Evolutionary conservation across 108 stramenopile species (phyloP), one percentile per base, ranked within the genome.

Genomic region (Cyclostephanos invisitatus): DNA sequence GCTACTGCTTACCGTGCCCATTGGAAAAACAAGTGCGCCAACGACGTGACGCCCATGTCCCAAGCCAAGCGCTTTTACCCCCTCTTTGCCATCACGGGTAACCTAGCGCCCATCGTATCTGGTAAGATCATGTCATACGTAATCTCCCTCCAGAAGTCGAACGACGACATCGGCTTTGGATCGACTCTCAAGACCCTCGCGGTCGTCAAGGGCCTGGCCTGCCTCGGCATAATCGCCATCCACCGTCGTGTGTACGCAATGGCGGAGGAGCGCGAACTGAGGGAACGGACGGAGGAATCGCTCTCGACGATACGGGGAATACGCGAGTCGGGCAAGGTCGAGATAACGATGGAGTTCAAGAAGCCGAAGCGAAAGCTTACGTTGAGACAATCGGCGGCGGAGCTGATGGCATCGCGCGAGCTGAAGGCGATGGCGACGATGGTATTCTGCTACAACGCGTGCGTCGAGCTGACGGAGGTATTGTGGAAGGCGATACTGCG

Each of bases 11-110:
- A 46, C 44, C 44, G 44, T 46, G 44, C 44, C 14, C 44, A 46
- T 14, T 8, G 40, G 3, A 36, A 37, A 40, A 40, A 46, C 14
- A 17, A 86, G 79, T 89, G 84, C 72, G 91, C 91, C 63, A 91
- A 91, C 74, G 86, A 89, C 58, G 83, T 89, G 44, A 84, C 87
- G 27, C 67, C 82, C 35, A 78, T 91, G 74, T 56, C 76, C 35
- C 87, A 91, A 83, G 88, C 88, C 37, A 85, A 88, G 69, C 74
- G 87, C 18, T 90, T 90, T 72, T 89, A 89, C 68, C 88, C 88
- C 8, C 85, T 89, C 56, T 89, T 91, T 50, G 91, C 82, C 15
- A 72, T 83, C 36, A 77, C 71, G n/a, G 82, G 82, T 15, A 83
- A 83, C 42, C 77, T 83, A 17, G 82, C 82, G 17, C 82, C 82